Evolutionary conservation across 2,329 filamentous ascomycete genomes (phyloP).

Genomic region (Pseudogymnoascus sp.): DNA sequence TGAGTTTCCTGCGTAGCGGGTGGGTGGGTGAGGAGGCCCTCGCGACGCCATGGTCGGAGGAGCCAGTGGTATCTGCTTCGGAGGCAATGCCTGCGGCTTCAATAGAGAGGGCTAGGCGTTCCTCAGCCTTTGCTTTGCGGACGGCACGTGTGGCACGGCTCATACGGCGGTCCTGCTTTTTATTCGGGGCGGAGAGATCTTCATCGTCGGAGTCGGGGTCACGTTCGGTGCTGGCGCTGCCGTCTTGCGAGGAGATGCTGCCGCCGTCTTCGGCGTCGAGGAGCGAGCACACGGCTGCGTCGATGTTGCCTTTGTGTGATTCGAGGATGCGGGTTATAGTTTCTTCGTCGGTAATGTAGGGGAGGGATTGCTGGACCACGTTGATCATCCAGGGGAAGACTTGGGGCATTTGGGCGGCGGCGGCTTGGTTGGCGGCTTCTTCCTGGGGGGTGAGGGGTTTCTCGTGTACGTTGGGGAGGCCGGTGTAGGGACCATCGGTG

Average conservation of each 20-base stretch:
- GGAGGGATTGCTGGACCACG: constrained; percentile 41
- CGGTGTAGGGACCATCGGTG: constrained; percentile 48
- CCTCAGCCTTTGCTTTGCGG: constrained; percentile 8
- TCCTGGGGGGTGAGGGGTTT: constrained; percentile 17
- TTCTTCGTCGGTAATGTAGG: constrained; percentile 39
- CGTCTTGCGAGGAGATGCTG: constrained; percentile 34
- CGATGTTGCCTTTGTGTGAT: constrained; percentile 41
- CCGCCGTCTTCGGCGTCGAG: constrained; percentile 39
- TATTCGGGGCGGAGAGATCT: constrained; percentile 38
- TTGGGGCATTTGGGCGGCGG: constrained; percentile 33
- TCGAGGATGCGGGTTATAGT: constrained; percentile 44
- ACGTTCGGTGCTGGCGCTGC: constrained; percentile 40
- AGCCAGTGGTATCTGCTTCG: not conserved
- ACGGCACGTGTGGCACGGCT: constrained; percentile 11
- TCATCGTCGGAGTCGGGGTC: constrained; percentile 44
- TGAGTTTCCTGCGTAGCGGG: not conserved
- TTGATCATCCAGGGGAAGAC: constrained; percentile 48
- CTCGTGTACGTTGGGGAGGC: constrained; percentile 39
- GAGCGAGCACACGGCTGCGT: constrained; percentile 43
- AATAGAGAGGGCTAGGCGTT: not conserved
- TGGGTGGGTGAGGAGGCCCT: not conserved
- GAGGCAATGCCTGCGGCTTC: not conserved
- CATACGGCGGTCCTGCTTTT: constrained; percentile 29
- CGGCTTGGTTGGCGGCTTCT: constrained; percentile 25
- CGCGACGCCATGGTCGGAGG: not conserved